Conservation (phyloP, 2,329 filamentous ascomycete species). For the Dactylellina haptotyla region DNA sequence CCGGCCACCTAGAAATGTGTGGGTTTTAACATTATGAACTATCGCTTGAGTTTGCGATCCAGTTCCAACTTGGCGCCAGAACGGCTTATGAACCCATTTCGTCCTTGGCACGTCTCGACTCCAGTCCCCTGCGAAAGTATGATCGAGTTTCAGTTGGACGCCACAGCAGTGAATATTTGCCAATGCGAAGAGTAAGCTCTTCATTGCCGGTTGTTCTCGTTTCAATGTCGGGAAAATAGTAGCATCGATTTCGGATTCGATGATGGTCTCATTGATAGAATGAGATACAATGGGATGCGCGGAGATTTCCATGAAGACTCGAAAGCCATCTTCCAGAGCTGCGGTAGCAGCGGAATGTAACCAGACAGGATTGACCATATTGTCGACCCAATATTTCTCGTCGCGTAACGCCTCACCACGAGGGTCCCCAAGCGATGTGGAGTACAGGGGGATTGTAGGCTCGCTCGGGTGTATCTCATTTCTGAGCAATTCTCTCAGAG, state of each 20-base stretch:
- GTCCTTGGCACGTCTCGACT: conserved; percentile 57
- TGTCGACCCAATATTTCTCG: conserved; percentile 61
- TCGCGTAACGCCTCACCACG: conserved; percentile 57
- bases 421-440: conserved; percentile 54
- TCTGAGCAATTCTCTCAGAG: conserved; percentile 58
- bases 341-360: conserved; percentile 61
- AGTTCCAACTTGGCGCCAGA: conserved; percentile 57
- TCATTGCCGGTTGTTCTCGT: conserved; percentile 58
- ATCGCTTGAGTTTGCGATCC: not conserved
- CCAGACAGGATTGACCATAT: conserved; percentile 62
- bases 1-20: not conserved
- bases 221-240: conserved; percentile 59
- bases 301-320: conserved; percentile 63
- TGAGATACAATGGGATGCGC: conserved; percentile 63
- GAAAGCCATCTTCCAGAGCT: conserved; percentile 61
- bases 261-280: conserved; percentile 62
- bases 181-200: conserved; percentile 58
- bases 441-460: not conserved
- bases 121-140: conserved; percentile 57
- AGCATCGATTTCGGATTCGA: conserved; percentile 59
- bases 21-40: not conserved
- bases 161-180: conserved; percentile 59
- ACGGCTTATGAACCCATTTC: conserved; percentile 57
- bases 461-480: conserved; percentile 56
- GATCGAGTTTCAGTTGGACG: conserved; percentile 58